Conservation (phyloP, 2,329 filamentous ascomycete species). For the Calonectria honghensis region DNA sequence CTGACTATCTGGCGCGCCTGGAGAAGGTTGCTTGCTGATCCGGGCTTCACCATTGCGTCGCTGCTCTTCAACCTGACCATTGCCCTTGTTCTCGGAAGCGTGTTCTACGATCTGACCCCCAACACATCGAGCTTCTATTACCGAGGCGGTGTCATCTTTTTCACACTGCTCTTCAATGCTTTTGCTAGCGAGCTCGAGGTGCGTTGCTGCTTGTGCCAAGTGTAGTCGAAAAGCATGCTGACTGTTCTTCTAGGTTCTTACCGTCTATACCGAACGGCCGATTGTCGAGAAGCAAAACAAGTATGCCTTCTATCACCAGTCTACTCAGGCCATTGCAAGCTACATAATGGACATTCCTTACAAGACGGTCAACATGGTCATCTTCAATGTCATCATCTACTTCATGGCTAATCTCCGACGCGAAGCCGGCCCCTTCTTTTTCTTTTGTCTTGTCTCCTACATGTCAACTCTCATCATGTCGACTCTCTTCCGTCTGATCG, state of each 20-base stretch:
- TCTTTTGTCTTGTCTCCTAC: conserved; percentile 87
- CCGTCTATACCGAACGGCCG: conserved; percentile 89
- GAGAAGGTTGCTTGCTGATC: conserved; percentile 61
- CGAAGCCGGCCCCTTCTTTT: conserved; percentile 86
- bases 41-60: conserved; percentile 41
- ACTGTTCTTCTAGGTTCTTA: conserved; percentile 76
- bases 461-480: conserved; percentile 81
- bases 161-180: conserved; percentile 89
- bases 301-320: conserved; percentile 93
- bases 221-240: conserved; percentile 51
- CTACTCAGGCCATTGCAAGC: conserved; percentile 87
- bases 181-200: conserved; percentile 83
- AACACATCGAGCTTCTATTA: conserved; percentile 42
- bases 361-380: conserved; percentile 80
- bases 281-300: conserved; percentile 93
- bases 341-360: conserved; percentile 92
- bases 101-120: conserved; percentile 48
- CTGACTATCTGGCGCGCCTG: conserved; percentile 65
- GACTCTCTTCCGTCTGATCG: conserved; percentile 72
- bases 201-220: neutral
- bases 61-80: conserved; percentile 39
- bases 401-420: conserved; percentile 90
- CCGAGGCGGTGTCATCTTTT: conserved; percentile 88
- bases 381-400: conserved; percentile 88
- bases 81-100: conserved; percentile 43